Conservation (phyloP, 1,284 basidiomycete species). For the Apiotrichum veenhuisii region DNA sequence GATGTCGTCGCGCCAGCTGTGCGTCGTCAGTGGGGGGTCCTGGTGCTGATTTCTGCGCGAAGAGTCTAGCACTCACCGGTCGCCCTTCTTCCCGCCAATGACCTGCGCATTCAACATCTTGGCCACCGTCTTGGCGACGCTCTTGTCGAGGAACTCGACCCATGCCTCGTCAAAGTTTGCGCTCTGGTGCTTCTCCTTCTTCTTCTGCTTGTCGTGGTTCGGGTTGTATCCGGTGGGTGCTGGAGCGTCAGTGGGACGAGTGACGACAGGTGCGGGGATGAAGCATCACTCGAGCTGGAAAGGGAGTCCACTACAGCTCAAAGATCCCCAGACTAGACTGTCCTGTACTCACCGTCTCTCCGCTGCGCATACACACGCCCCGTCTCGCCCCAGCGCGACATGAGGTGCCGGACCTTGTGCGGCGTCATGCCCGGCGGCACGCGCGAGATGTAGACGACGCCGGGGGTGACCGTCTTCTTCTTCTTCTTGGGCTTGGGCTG, state of each 20-base stretch:
- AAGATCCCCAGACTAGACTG: too few relatives aligned
- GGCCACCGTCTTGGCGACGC: constrained; percentile 81
- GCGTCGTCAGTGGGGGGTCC: not conserved
- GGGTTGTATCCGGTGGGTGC: constrained; percentile 40
- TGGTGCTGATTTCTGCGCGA: not conserved
- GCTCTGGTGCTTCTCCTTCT: constrained; percentile 61
- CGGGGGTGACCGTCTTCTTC: constrained; percentile 51
- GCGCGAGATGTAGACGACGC: constrained; percentile 90
- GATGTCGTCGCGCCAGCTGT: constrained; percentile 87
- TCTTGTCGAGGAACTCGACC: constrained; percentile 96
- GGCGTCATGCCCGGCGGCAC: constrained; percentile 99
- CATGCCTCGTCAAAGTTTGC: constrained; percentile 95
- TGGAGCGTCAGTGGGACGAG: constrained; percentile 10
- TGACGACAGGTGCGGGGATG: too few relatives aligned
- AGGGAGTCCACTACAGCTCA: too few relatives aligned
- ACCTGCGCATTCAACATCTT: constrained; percentile 94
- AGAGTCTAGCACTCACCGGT: constrained; percentile 29
- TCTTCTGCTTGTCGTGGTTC: constrained; percentile 22
- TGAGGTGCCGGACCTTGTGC: constrained; percentile 88
- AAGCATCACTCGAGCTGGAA: too few relatives aligned
- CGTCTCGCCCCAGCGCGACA: constrained; percentile 76
- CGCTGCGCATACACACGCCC: constrained; percentile 83
- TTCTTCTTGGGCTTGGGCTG: constrained; percentile 23
- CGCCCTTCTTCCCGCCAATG: constrained; percentile 89
- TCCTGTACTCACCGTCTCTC: constrained; percentile 59